These are phyloP conservation scores for Phylloporus rhodoxanthus DNA, from an alignment of 768 basidiomycete genomes.

Conservation along the genomic window DNA sequence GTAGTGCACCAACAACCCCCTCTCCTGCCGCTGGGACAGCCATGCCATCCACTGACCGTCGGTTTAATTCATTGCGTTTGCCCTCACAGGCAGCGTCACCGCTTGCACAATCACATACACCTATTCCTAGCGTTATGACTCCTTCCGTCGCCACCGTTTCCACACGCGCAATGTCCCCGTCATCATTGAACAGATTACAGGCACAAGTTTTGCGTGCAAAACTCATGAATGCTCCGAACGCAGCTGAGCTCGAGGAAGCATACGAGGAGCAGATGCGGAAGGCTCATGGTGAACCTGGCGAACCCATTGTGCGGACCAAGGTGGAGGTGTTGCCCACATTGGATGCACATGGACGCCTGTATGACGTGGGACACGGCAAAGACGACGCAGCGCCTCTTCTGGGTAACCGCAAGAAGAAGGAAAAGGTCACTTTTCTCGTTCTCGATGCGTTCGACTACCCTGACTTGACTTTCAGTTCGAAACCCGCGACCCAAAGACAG, in stretches of 20 bases:
- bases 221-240: conserved; percentile 75
- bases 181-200: conserved; percentile 86
- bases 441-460: not conserved
- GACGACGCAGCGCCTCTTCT: conserved; percentile 47
- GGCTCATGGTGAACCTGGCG: conserved; percentile 40
- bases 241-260: conserved; percentile 71
- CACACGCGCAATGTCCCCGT: conserved; percentile 55
- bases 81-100: conserved; percentile 58
- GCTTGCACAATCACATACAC: conserved; percentile 62
- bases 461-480: conserved; percentile 51
- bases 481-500: conserved; percentile 85
- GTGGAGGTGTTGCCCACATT: conserved; percentile 87
- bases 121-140: conserved; percentile 88
- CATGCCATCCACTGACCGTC: conserved; percentile 39
- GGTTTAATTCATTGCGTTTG: conserved; percentile 57
- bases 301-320: conserved; percentile 43
- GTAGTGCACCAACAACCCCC: conserved; percentile 59
- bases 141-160: conserved; percentile 42
- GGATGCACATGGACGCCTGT: conserved; percentile 77
- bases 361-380: conserved; percentile 83
- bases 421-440: conserved; percentile 41
- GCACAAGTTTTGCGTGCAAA: conserved; percentile 90
- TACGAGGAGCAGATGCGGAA: conserved; percentile 68
- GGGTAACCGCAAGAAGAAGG: conserved; percentile 78
- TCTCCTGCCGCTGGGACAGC: conserved; percentile 26